Conservation (phyloP, 257 asterid species). For the Sherardia arvensis region DNA sequence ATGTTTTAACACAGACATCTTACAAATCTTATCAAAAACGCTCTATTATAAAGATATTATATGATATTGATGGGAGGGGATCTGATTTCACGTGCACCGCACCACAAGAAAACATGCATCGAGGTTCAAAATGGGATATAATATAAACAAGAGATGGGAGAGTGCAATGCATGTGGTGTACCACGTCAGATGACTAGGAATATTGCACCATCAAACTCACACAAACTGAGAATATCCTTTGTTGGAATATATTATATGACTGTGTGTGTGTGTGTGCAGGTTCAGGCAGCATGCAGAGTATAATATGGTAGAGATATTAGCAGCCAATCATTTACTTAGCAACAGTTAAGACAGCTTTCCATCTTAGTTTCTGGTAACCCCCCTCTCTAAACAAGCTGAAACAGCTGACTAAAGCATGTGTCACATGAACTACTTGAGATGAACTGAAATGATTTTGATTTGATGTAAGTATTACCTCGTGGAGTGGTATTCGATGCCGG, state of each 20-base stretch:
- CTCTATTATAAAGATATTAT: too few species aligned
- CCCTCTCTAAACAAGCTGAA: not conserved
- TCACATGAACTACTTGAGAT: not conserved
- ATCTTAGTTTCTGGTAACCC: too few species aligned
- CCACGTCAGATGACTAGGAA: slow-evolving; percentile 10
- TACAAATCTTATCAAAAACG: too few species aligned
- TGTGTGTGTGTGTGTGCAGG: not conserved
- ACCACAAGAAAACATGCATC: not conserved
- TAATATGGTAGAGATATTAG: too few species aligned
- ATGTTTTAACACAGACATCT: too few species aligned
- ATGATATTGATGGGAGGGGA: not conserved
- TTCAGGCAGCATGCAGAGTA: not conserved
- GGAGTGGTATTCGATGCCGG: slow-evolving; percentile 9
- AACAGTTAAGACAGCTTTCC: not conserved
- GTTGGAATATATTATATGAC: not conserved
- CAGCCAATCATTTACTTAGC: not conserved
- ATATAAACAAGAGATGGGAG: not conserved
- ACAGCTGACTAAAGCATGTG: not conserved
- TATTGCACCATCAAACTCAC: not conserved
- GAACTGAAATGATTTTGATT: not conserved
- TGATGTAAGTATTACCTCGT: slow-evolving; percentile 10
- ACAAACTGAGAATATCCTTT: too few species aligned
- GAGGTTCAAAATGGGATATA: not conserved
- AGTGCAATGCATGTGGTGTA: slow-evolving; percentile 6
- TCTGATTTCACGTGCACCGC: not conserved